Percentiles rank a stretch among this genome's conserved stretches.
phyloP scores from a whole-genome alignment of 2,329 filamentous ascomycete genomes.

The Gaeumannomyces sp. region DNA sequence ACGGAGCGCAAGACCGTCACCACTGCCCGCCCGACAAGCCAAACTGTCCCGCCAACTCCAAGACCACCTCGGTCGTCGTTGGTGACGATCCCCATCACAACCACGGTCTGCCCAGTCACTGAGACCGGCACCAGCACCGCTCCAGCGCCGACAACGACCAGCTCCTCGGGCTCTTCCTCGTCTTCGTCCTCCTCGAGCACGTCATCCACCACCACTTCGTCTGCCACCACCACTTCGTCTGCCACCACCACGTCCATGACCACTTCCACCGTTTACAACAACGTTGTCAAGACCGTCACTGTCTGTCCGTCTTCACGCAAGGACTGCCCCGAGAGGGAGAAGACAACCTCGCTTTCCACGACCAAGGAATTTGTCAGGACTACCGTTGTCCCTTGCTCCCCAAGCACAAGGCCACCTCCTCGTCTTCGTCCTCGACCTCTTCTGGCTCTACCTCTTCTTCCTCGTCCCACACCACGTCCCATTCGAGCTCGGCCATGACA shows the following conservation, averaged over 20 bases:
- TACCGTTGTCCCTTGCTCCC: constrained; percentile 1
- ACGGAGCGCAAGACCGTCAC: constrained; percentile 3
- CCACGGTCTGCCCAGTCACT: constrained; percentile 7
- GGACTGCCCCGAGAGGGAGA: background rate
- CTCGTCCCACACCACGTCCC: background rate
- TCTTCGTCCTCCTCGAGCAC: background rate
- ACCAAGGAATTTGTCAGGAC: background rate
- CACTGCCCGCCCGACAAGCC: background rate
- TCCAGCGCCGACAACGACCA: background rate
- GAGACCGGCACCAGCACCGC: background rate
- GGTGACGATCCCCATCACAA: background rate
- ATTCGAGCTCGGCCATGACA: background rate
- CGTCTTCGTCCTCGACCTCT: no score
- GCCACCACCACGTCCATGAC: constrained; percentile 1
- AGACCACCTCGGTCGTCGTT: constrained; percentile 1
- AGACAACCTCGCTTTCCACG: background rate
- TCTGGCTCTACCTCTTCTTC: no score
- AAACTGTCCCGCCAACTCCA: constrained; percentile 2
- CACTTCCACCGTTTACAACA: constrained; percentile 8
- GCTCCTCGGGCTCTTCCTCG: background rate
- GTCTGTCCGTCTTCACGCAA: background rate
- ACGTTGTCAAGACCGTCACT: constrained; percentile 1
- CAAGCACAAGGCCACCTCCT: background rate
- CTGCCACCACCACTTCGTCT: background rate
- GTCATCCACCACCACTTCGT: background rate